Percentiles rank a stretch among this genome's conserved stretches.
These are phyloP conservation scores for Quillaja saponaria DNA, from an alignment of 306 rosid species.

Conservation along the genomic window DNA sequence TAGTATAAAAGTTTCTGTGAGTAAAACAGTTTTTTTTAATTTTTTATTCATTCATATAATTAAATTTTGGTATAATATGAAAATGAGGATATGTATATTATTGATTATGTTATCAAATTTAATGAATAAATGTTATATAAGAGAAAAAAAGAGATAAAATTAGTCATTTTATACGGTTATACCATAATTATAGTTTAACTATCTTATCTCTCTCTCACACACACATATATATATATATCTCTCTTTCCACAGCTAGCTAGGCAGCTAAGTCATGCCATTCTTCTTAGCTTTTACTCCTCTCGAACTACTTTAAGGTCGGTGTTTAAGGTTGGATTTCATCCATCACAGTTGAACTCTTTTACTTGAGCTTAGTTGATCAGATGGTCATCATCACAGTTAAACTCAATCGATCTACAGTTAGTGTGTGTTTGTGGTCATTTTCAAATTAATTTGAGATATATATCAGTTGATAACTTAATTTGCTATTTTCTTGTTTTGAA, in stretches of 20 bases:
- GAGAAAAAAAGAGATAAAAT: too few relatives aligned
- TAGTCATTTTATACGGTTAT: too few relatives aligned
- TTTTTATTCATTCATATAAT: too few relatives aligned
- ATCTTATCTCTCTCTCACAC: neutral
- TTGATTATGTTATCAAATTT: too few relatives aligned
- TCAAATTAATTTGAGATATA: conserved; percentile 47
- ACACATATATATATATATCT: neutral
- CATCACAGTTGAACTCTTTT: conserved; percentile 26
- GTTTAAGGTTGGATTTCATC: conserved; percentile 35
- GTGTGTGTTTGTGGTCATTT: conserved; percentile 29
- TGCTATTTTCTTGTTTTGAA: conserved; percentile 27
- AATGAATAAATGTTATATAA: too few relatives aligned
- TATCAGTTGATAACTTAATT: conserved; percentile 52
- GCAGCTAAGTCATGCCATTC: conserved; percentile 22
- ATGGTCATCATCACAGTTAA: conserved; percentile 27
- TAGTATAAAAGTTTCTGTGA: too few relatives aligned
- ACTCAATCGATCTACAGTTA: conserved; percentile 29
- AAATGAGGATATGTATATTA: too few relatives aligned
- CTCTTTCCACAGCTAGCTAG: too few relatives aligned
- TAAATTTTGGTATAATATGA: too few relatives aligned
- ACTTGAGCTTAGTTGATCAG: too few relatives aligned
- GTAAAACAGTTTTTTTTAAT: too few relatives aligned
- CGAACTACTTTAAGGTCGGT: conserved; percentile 5
- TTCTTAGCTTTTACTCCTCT: neutral
- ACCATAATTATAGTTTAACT: too few relatives aligned